These are phyloP conservation scores for Pelargonium australe DNA, from an alignment of 441 rosid species.

Conservation along the genomic window DNA sequence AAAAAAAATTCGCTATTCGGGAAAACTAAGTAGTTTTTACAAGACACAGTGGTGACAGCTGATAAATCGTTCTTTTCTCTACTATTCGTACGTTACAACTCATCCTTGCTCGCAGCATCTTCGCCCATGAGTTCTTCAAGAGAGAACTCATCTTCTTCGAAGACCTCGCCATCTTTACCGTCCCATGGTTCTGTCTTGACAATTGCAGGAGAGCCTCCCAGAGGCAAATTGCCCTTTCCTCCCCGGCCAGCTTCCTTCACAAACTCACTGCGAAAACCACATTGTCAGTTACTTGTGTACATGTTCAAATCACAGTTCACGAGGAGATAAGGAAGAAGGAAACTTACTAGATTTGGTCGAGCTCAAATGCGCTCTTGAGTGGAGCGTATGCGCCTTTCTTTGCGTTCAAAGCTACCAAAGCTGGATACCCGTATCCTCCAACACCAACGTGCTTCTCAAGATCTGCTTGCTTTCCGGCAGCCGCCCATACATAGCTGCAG, in stretches of 20 bases:
- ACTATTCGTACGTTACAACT: conserved; percentile 28
- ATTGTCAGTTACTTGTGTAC: neutral
- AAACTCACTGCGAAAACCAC: conserved; percentile 52
- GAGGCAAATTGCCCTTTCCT: conserved; percentile 82
- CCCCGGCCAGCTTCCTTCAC: conserved; percentile 89
- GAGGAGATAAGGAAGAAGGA: conserved; percentile 6
- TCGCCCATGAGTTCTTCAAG: conserved; percentile 94
- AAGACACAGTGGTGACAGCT: neutral
- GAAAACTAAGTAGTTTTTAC: neutral
- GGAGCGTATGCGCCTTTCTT: conserved; percentile 96
- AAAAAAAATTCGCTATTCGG: neutral
- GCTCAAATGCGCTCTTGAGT: conserved; percentile 89
- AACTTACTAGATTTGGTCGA: conserved; percentile 69
- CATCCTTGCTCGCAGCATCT: conserved; percentile 40
- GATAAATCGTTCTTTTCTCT: neutral
- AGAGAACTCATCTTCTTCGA: conserved; percentile 90
- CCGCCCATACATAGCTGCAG: conserved; percentile 82
- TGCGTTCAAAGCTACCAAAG: conserved; percentile 82
- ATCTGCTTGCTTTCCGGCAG: conserved; percentile 86
- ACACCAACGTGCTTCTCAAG: conserved; percentile 79
- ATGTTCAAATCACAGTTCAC: conserved; percentile 8
- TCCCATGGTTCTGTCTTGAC: conserved; percentile 75
- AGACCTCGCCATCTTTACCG: conserved; percentile 78
- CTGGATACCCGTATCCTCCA: conserved; percentile 98
- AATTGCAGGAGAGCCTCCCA: conserved; percentile 55